Evolutionary conservation across 2,329 filamentous ascomycete genomes (phyloP).

Genomic region (Fusarium coicis): DNA sequence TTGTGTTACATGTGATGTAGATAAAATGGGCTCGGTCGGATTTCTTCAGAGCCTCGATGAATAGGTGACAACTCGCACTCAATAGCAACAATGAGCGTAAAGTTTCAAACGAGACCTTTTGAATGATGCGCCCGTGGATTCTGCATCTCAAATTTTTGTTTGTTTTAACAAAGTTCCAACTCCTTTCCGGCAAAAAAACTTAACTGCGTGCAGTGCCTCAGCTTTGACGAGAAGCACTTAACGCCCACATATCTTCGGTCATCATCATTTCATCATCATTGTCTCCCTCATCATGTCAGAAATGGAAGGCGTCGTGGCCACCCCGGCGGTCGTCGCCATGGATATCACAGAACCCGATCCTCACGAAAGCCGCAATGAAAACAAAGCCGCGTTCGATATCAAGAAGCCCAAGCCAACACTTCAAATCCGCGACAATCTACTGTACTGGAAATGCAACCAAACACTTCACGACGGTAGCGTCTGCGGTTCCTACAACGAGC

Average conservation of each 20-base stretch:
- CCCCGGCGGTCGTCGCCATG: slow-evolving; percentile 6
- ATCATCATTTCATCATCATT: not conserved
- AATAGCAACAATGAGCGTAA: slow-evolving; percentile 6
- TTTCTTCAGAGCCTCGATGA: slow-evolving; percentile 11
- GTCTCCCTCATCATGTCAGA: not conserved
- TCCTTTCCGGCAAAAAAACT: not conserved
- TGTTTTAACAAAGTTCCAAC: not conserved
- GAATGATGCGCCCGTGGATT: not conserved
- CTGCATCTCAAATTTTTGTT: not conserved
- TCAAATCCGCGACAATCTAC: slow-evolving; percentile 18
- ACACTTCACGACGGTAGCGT: slow-evolving; percentile 12
- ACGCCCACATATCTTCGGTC: not conserved
- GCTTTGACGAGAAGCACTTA: not conserved
- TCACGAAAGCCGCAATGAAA: not conserved
- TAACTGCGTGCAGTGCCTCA: not conserved
- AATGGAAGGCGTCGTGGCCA: slow-evolving; percentile 17
- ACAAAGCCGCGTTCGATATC: not conserved
- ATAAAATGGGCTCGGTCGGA: slow-evolving; percentile 1
- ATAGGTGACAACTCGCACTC: not conserved
- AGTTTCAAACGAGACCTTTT: not conserved
- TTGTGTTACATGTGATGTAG: slow-evolving; percentile 24
- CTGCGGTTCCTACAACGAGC: slow-evolving; percentile 19
- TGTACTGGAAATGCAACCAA: slow-evolving; percentile 30
- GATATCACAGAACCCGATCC: not conserved
- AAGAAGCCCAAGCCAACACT: slow-evolving; percentile 16